These are phyloP conservation scores for Plasmodium yoelii DNA, from an alignment of 169 alveolate genomes.

Conservation along the genomic window DNA sequence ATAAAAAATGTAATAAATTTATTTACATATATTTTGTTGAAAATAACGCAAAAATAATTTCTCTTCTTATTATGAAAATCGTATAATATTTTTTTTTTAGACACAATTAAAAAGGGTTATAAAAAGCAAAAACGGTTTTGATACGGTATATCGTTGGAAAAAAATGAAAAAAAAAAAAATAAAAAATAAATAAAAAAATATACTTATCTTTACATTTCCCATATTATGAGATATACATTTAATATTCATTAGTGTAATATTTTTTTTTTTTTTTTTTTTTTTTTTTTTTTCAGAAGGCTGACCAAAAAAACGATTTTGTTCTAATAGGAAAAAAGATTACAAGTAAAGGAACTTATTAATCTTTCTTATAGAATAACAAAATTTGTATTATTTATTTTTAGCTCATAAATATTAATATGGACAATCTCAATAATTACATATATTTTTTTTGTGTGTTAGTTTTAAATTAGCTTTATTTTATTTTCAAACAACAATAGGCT, in stretches of 20 bases:
- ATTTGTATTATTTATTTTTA: background rate
- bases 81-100: conserved; percentile 11
- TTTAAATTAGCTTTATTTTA: too few relatives aligned
- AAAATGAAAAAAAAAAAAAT: too few relatives aligned
- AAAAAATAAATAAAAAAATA: too few relatives aligned
- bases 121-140: conserved; percentile 22
- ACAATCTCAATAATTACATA: background rate
- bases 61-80: too few relatives aligned
- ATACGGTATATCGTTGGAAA: background rate
- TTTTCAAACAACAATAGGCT: too few relatives aligned
- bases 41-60: too few relatives aligned
- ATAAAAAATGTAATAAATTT: conserved; percentile 1
- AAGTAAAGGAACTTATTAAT: conserved; percentile 31
- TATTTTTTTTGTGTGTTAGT: too few relatives aligned
- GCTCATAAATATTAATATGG: too few relatives aligned
- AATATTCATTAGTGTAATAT: background rate
- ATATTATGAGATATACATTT: background rate
- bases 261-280: background rate
- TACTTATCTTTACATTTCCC: background rate
- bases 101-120: conserved; percentile 14
- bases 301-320: conserved; percentile 20
- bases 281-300: conserved; percentile 8
- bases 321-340: conserved; percentile 25
- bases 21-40: background rate
- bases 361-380: background rate